Conservation (phyloP, 192 early-diverging fungal species). For the Coemansia umbellata region DNA sequence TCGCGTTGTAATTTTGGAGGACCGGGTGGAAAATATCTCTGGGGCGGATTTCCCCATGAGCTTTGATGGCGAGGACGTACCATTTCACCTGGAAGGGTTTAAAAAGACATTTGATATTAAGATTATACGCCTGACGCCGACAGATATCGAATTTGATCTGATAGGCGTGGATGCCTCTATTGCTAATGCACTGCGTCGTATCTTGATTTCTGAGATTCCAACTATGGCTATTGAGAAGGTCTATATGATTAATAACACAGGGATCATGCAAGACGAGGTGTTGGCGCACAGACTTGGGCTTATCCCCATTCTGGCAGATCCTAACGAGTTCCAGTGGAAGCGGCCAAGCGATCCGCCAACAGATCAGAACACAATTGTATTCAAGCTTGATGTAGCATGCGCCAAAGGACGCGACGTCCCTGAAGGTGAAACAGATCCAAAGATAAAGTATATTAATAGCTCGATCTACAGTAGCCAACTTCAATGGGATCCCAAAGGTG, state of each 20-base stretch:
- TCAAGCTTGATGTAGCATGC: slow-evolving; percentile 77
- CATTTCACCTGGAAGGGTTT: slow-evolving; percentile 27
- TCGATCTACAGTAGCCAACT: slow-evolving; percentile 72
- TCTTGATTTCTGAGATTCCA: slow-evolving; percentile 92
- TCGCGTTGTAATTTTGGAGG: slow-evolving; percentile 45
- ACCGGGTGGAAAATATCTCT: slow-evolving; percentile 50
- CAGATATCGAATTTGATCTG: slow-evolving; percentile 93
- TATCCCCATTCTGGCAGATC: slow-evolving; percentile 87
- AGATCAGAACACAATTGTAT: slow-evolving; percentile 91
- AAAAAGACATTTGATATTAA: slow-evolving; percentile 40
- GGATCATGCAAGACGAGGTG: slow-evolving; percentile 90
- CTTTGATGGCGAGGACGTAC: slow-evolving; percentile 19
- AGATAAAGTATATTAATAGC: slow-evolving; percentile 68
- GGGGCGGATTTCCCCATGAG: slow-evolving; percentile 47
- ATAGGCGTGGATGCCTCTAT: slow-evolving; percentile 90
- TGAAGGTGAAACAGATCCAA: slow-evolving; percentile 65
- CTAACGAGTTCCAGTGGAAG: slow-evolving; percentile 74
- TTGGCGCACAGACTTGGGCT: slow-evolving; percentile 89
- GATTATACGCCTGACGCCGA: slow-evolving; percentile 34
- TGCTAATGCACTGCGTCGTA: slow-evolving; percentile 90
- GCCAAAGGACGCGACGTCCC: slow-evolving; percentile 57
- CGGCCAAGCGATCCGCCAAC: slow-evolving; percentile 71
- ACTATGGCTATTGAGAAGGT: slow-evolving; percentile 97
- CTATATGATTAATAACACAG: slow-evolving; percentile 87
- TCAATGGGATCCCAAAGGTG: slow-evolving; percentile 88